Base-by-base conservation (phyloP, 2,329 filamentous ascomycete species). In the Zopfia rhizophila region DNA sequence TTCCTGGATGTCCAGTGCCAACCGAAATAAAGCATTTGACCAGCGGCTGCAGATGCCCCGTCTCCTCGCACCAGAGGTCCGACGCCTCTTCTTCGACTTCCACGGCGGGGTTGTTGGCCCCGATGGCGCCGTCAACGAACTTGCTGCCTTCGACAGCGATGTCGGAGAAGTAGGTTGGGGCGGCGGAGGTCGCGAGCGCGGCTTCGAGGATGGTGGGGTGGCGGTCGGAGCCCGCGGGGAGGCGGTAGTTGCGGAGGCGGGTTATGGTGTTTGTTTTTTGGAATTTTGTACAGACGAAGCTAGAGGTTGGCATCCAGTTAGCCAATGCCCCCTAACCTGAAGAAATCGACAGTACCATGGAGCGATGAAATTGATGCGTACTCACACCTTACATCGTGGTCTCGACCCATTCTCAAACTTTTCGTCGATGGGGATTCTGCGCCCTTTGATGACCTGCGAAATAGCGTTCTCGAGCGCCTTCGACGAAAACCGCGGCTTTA, bases 51-150 rank as follows among this genome's bases (percentile, higher is more conserved):
- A 51, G 25, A 27, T 51, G 14, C 7, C 45, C 38, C 21, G 22
- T 29, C 18, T 47, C 25, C 28, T 45, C 21, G 28, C 43, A 43
- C 52, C 52, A 55, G 14, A 55, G 40, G 21, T 58, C 50, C 5
- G 38, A 11, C 2, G 55, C 30, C 52, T 79, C 66, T 17, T 65
- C 64, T 66, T 68, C 74, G 1, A 78, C 54, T 19, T 68, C 48
- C 5, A 60, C 48, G 10, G 75, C 61, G 1, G 78, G 79, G 43
- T 81, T 81, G 57, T 81, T 81, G 7, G 53, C 54, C 8, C 56
- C 54, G 3, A 55, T 18, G 0, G 48, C 56, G 4, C 75, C 77
- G 52, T 81, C 78, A 10, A 77, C 62, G 45, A 75, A 79, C 0
- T 42, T 38, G 32, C 58, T 40, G 3, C 51, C 48, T 1, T 68